Conservation (phyloP, 176 grass and related monocot genomes). For the Oryza rufipogon region DNA sequence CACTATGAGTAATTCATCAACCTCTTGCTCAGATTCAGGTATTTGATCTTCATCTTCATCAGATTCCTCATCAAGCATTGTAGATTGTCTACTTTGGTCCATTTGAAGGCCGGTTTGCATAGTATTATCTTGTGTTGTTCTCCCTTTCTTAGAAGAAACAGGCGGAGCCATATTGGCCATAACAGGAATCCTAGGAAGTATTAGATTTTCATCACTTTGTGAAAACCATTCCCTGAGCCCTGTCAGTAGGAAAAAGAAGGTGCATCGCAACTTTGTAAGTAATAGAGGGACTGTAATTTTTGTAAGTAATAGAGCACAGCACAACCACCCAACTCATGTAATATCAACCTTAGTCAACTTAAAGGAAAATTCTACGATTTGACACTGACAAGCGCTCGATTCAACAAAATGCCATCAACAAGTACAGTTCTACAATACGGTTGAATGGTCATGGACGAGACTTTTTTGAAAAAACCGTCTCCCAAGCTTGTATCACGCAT, state of each 20-base stretch:
- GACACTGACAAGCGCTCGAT: too few species aligned
- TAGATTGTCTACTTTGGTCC: constrained; percentile 59
- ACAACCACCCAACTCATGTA: constrained; percentile 2
- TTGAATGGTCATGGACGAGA: not conserved
- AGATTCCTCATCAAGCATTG: constrained; percentile 79
- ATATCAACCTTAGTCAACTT: not conserved
- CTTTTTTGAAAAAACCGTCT: not conserved
- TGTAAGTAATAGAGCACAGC: not conserved
- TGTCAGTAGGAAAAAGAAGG: constrained; percentile 30
- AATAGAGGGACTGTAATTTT: not conserved
- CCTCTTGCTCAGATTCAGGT: constrained; percentile 69
- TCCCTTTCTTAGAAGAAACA: constrained; percentile 71
- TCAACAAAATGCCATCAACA: too few species aligned
- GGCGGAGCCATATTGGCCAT: constrained; percentile 71
- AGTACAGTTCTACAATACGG: too few species aligned
- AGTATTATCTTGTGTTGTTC: constrained; percentile 54
- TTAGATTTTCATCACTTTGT: constrained; percentile 82
- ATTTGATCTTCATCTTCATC: constrained; percentile 88
- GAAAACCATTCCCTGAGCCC: constrained; percentile 97
- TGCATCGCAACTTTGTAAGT: not conserved
- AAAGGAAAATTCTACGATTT: too few species aligned
- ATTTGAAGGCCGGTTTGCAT: constrained; percentile 28
- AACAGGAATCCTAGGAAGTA: constrained; percentile 74
- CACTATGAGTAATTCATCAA: constrained; percentile 37
- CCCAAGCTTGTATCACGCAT: not conserved